Evolutionary conservation across 371 early-diverging fungal genomes (phyloP).

Genomic region (Catenaria anguillulae): DNA sequence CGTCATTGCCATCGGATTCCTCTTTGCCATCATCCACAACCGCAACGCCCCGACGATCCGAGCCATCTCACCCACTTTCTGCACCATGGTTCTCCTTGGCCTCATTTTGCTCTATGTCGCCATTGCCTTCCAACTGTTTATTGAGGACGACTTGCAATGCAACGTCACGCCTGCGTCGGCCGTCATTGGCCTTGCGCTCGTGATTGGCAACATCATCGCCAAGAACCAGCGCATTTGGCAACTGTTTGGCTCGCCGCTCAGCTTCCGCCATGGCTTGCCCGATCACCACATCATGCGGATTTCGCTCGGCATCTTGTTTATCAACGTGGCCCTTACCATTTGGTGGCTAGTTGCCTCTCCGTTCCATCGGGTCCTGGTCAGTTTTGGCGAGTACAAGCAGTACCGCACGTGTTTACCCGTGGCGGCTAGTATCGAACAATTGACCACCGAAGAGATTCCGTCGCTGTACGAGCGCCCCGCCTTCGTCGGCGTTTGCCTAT

Average conservation of each 20-base stretch:
- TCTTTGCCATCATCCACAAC: neutral
- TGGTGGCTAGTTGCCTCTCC: neutral
- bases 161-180: neutral
- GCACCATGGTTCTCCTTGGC: neutral
- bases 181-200: neutral
- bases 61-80: slow-evolving; percentile 2
- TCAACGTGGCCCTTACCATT: neutral
- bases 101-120: neutral
- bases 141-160: neutral
- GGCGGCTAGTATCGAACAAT: too few species aligned
- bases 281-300: neutral
- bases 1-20: neutral
- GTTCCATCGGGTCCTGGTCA: neutral
- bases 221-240: slow-evolving; percentile 7
- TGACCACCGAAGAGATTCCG: neutral
- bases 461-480: neutral
- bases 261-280: neutral
- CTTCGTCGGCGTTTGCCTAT: neutral
- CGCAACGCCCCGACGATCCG: neutral
- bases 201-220: slow-evolving; percentile 1
- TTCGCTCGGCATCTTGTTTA: neutral
- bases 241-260: slow-evolving; percentile 4
- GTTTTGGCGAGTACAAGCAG: neutral
- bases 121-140: neutral
- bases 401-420: neutral